Base-by-base conservation (phyloP, 1,139 yeast species). In the Pichia sp. region DNA sequence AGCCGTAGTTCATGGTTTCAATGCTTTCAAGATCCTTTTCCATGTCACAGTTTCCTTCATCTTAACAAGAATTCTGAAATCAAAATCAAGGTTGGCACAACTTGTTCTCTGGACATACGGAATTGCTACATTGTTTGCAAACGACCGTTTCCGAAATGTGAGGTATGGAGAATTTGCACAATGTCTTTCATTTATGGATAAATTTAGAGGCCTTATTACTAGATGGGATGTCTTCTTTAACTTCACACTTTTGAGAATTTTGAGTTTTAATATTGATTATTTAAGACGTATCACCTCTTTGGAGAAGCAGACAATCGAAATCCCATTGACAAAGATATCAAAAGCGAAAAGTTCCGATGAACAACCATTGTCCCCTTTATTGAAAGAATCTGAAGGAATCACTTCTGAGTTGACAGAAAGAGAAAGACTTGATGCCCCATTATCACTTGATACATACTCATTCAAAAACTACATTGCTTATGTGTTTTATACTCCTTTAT, bases 191-290 rank as follows among this genome's bases (percentile, higher is more conserved):
- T 60, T 72, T 20, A 58, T 85, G 51, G 94, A 79, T 53, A 72
- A 77, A 1, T 79, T 71, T 53, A 69, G 67, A 58, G 97, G 98
- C 0, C 71, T 89, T 21, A 79, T 91, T 50, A 71, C 77, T 17
- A 69, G 97, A 51, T 93, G 99, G 99, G 97, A 91, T 57, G 96
- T 93, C 8, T 85, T 84, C 54, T 93, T 79, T 70, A 93, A 91
- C 61, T 86, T 93, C 61, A 81, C 95, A 1, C 66, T 91, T 49
- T 69, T 93, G 41, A 71, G 96, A 51, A 76, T 88, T 74, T 64
- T 93, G 37, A 84, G 96, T 43, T 91, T 72, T 61, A 84, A 84
- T 50, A 60, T 84, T 49, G 99, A 93, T 61, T 86, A 72, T 54
- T 60, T 81, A 34, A 76, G 73, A 52, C 32, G 45, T 6, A 35